Base-by-base conservation (phyloP, 768 basidiomycete genomes). In the Tricholoma bakamatsutake region DNA sequence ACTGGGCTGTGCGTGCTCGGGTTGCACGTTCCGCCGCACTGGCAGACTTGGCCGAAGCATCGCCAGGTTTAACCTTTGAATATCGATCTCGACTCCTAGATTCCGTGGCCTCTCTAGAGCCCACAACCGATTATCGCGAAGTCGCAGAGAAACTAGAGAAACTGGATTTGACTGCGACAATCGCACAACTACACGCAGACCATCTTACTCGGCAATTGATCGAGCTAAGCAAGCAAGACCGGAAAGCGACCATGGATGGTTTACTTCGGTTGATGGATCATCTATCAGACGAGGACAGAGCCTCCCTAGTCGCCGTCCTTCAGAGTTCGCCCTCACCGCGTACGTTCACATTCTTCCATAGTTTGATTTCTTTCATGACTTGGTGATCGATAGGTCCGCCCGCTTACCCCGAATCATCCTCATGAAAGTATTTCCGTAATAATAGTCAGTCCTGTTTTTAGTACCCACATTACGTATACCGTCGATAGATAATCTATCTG, bases 1-100 rank as follows among this genome's bases (percentile, higher is more conserved):
- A 96, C 74, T 97, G 93, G 94, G 84, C 90, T 42, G 79, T 92
- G 30, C 88, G 95, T 43, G 87, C 87, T n/a, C 85, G 87, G 52
- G 72, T 90, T 31, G 87, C 88, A 24, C 83, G 80, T 53, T 86
- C 87, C 1, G 72, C 75, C 37, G 85, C 85, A 17, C 73, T 90
- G 42, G 76, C 78, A 42, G 74, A 79, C 57, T 75, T 97, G 43
- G 76, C 80, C 5, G 81, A 82, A 48, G 88, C 89, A 17, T 85
- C 84, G 63, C 92, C 95, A 3, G 81, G 80, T 33, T 74, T 90
- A 1, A 76, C 83, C 8, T 73, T 75, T 28, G 83, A 90, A 49
- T 85, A 91, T 60, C 83, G 90, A 42, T 72, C 76, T 18, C 80
- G 77, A 48, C 68, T 93, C 5, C 69, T 97, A 53, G 72, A 84